Conservation (phyloP, 768 basidiomycete genomes). For the Solioccasus polychromus region DNA sequence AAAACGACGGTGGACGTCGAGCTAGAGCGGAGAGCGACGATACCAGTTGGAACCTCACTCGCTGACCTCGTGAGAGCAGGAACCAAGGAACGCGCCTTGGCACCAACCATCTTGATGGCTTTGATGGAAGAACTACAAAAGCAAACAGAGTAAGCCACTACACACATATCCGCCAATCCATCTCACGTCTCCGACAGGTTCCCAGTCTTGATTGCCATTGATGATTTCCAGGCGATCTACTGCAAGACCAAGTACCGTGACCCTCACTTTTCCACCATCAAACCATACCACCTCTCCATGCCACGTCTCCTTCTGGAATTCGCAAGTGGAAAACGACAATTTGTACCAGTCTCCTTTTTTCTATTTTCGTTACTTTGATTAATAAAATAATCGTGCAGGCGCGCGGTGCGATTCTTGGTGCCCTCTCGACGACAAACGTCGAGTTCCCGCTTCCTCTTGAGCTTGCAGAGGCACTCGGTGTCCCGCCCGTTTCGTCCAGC, state of each 20-base stretch:
- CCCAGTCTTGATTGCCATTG: conserved; percentile 81
- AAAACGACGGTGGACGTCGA: conserved; percentile 39
- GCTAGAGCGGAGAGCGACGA: conserved; percentile 44
- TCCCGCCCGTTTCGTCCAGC: conserved; percentile 39
- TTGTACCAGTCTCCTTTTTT: conserved; percentile 51
- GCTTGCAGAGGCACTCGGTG: conserved; percentile 57
- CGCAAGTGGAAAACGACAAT: conserved; percentile 61
- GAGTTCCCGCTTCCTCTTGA: conserved; percentile 58
- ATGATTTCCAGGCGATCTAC: conserved; percentile 85
- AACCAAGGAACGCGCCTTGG: conserved; percentile 46
- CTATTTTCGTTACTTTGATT: too few relatives aligned
- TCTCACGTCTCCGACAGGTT: conserved; percentile 38
- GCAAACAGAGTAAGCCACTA: conserved; percentile 56
- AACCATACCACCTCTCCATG: conserved; percentile 74
- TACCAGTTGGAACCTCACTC: conserved; percentile 50
- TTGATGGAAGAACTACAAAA: conserved; percentile 59
- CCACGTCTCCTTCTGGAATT: conserved; percentile 79
- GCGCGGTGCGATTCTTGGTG: conserved; percentile 69
- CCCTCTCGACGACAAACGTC: conserved; percentile 61
- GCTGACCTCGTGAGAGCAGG: conserved; percentile 57
- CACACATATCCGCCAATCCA: not conserved
- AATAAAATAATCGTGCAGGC: conserved; percentile 37
- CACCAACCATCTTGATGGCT: conserved; percentile 55
- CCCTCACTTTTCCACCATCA: conserved; percentile 64
- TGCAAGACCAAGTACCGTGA: conserved; percentile 66